Conservation (phyloP, 495 filamentous ascomycete genomes). For the Aspergillus homomorphus region DNA sequence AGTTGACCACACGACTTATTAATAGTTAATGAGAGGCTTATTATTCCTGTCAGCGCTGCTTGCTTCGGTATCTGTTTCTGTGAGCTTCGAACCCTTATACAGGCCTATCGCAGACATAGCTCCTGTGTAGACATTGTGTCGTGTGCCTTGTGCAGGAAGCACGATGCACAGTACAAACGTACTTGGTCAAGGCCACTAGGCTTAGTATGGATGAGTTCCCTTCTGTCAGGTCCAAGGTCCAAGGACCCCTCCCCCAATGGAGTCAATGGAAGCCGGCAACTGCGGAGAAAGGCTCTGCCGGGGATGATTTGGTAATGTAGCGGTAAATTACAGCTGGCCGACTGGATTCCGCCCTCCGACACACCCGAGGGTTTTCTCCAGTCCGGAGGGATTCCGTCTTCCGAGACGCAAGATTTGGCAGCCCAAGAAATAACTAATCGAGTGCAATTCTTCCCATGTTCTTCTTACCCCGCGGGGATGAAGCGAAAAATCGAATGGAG, state of each 20-base stretch:
- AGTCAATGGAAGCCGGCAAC: not conserved
- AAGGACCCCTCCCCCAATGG: too few relatives aligned
- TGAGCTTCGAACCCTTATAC: too few relatives aligned
- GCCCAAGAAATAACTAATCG: not conserved
- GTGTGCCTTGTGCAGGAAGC: not conserved
- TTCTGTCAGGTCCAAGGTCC: too few relatives aligned
- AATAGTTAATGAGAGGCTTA: not conserved
- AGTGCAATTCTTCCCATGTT: not conserved
- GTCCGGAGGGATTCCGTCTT: not conserved
- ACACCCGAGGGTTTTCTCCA: not conserved
- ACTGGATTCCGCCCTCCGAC: too few relatives aligned
- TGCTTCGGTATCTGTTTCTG: too few relatives aligned
- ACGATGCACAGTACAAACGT: not conserved
- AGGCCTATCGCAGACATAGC: too few relatives aligned
- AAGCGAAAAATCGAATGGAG: not conserved
- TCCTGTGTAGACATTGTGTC: not conserved
- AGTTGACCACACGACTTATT: not conserved
- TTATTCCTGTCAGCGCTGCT: not conserved
- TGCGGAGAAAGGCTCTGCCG: constrained; percentile 7
- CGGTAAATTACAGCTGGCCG: too few relatives aligned
- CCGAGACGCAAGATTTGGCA: not conserved
- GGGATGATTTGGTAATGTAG: not conserved
- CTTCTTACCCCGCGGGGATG: constrained; percentile 29
- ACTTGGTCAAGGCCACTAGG: too few relatives aligned
- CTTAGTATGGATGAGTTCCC: too few relatives aligned